Evolutionary conservation across 2,329 filamentous ascomycete species (phyloP), one percentile per base, ranked within the genome.

Genomic region (Alternaria sp.): DNA sequence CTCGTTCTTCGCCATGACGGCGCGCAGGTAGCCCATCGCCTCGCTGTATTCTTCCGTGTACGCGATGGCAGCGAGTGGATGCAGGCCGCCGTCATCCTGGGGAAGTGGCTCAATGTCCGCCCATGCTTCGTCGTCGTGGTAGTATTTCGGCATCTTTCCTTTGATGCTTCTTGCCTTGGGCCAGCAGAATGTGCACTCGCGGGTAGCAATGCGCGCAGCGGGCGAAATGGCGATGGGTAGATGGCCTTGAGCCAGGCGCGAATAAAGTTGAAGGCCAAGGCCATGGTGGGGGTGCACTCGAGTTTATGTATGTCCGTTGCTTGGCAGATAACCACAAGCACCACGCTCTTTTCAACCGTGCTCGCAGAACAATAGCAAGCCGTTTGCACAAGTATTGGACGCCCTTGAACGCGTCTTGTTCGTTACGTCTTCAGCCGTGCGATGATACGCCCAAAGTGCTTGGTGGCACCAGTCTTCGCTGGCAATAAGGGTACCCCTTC

Each of bases 31-130:
- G 42, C 91, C 89, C 80, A 96, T 95, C 45, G 92, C 93, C 81
- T 97, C 93, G 62, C 89, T 87, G 77, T 99, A 99, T 64, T 95
- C 90, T 31, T 92, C 88, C 2, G 90, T 87, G 78, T 99, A 99
- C 57, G 93, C 89, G 77, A 99, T 99, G 58, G 89, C 87, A n/a
- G 94, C 94, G 58, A 99, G 86, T 28, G 94, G 92, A 67, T 89
- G 79, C 58, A 79, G 74, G 31, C 83, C 90, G 59, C 92, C 91
- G 79, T 97, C 93, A 72, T 92, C 85, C 70, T 95, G 88, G 4
- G 91, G 88, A 55, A 98, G 90, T 21, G 93, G 93, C 51, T 87
- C 82, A 51, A 97, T 84, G 79, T 96, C 92, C 66, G 91, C 88
- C 94, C 93, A 98, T 62, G 83, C 84, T 1, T 91, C 88, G 76